phyloP scores from a whole-genome alignment of 768 basidiomycete species.

The Russula abietina region DNA sequence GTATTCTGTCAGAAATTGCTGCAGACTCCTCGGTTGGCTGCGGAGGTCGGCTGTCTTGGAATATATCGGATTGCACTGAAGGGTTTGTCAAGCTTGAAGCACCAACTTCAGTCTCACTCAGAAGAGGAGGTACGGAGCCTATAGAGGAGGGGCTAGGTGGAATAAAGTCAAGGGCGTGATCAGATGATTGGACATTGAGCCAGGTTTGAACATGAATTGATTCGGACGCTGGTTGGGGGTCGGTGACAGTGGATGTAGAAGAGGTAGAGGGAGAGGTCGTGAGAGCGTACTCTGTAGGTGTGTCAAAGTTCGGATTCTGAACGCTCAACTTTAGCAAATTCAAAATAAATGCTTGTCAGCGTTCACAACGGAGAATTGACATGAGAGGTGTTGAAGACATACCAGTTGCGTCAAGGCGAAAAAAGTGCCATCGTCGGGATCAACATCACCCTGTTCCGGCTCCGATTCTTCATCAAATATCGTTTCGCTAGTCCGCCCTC shows the following conservation, averaged over 20 bases:
- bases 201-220: background rate
- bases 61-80: background rate
- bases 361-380: slow-evolving; percentile 13
- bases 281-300: background rate
- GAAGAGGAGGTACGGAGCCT: background rate
- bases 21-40: background rate
- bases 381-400: background rate
- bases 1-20: background rate
- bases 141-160: slow-evolving; percentile 1
- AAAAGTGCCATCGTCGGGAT: background rate
- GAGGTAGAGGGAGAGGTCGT: background rate
- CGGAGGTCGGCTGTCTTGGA: slow-evolving; percentile 1
- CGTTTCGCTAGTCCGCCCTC: background rate
- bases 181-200: background rate
- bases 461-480: background rate
- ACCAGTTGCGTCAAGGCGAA: slow-evolving; percentile 11
- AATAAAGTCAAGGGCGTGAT: slow-evolving; percentile 1
- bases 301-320: background rate
- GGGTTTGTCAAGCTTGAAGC: background rate
- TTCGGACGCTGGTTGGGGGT: background rate
- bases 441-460: background rate
- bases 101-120: background rate
- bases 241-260: background rate
- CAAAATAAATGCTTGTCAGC: slow-evolving; percentile 15
- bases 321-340: background rate